Conservation (phyloP, 2,329 filamentous ascomycete species). For the Lecanosticta acicola region DNA sequence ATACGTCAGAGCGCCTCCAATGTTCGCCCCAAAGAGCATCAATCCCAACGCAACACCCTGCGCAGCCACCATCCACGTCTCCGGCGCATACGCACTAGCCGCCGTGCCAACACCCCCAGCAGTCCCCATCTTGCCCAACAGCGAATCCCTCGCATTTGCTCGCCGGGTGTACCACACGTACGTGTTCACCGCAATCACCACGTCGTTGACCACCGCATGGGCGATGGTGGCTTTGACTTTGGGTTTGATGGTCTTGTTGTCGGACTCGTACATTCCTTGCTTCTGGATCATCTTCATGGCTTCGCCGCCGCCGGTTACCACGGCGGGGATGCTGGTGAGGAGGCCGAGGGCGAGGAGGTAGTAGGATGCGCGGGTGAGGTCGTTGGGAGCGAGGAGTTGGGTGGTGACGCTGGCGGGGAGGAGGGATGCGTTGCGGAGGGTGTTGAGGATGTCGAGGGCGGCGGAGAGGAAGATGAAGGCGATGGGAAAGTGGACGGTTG, state of each 20-base stretch:
- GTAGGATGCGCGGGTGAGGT: constrained; percentile 40
- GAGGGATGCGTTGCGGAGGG: constrained; percentile 32
- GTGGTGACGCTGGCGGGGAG: constrained; percentile 30
- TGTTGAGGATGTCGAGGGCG: constrained; percentile 37
- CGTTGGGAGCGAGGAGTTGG: constrained; percentile 30
- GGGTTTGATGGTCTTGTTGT: constrained; percentile 33
- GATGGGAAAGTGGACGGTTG: constrained; percentile 45
- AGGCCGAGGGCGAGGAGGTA: constrained; percentile 41
- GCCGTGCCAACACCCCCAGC: constrained; percentile 9
- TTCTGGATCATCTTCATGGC: constrained; percentile 39
- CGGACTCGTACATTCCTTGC: constrained; percentile 38
- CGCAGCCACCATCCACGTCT: constrained; percentile 33
- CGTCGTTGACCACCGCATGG: constrained; percentile 41
- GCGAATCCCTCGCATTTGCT: constrained; percentile 22
- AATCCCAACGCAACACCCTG: constrained; percentile 34
- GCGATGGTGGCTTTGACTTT: constrained; percentile 39
- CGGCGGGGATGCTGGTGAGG: constrained; percentile 31
- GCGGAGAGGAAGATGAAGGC: constrained; percentile 41
- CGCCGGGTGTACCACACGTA: constrained; percentile 41
- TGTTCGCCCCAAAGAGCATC: constrained; percentile 38
- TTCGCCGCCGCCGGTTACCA: constrained; percentile 33
- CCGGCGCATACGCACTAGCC: constrained; percentile 33
- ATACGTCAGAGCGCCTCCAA: constrained; percentile 43
- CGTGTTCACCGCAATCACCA: constrained; percentile 35
- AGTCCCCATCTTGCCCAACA: constrained; percentile 25